Evolutionary conservation across 306 rosid species (phyloP), one percentile per base, ranked within the genome.

Genomic region (Malus domestica): DNA sequence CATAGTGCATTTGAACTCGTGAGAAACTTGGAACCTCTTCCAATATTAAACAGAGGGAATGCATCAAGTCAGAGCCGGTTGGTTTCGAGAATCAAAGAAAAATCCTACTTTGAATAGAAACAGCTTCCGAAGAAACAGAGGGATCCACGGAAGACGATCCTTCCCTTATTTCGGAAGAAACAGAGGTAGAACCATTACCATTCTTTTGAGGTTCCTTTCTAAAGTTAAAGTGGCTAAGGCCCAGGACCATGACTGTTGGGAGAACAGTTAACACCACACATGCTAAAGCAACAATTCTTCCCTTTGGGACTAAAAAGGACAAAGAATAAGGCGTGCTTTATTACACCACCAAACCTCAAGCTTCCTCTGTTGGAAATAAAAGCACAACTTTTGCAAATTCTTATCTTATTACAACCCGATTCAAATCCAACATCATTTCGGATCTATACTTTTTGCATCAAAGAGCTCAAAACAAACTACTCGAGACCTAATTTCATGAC

Each of bases 141-240:
- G 6, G 54, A 49, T 49, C 54, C 19, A 49, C 54, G 3, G 1
- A 49, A 15, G 54, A 49, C 19, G 54, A 49, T 49, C 19, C 20
- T 49, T 49, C 8, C 54, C 55, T 49, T 15, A 16, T 49, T 49
- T 49, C 8, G 20, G 1, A 49, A 49, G 55, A 49, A 49, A 49
- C 0, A 49, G 55, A 49, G 55, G 55, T 49, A 51, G 20, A 38
- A 38, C 72, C 82, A 79, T 52, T 66, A 57, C 22, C 42, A 8
- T 30, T 30, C 13, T 67, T 80, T 70, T 35, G 19, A 73, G 76
- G 75, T 23, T 54, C 71, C 51, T 42, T 62, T 65, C 74, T 16
- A 84, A 86, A 77, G 88, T 67, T 14, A 76, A 79, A 78, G 87
- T 62, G 75, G 20, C 19, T 11, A 27, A 25, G 35, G 16, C 30